Evolutionary conservation across 164 flowering plant species (phyloP).

Genomic region (Magnolia sinica): DNA sequence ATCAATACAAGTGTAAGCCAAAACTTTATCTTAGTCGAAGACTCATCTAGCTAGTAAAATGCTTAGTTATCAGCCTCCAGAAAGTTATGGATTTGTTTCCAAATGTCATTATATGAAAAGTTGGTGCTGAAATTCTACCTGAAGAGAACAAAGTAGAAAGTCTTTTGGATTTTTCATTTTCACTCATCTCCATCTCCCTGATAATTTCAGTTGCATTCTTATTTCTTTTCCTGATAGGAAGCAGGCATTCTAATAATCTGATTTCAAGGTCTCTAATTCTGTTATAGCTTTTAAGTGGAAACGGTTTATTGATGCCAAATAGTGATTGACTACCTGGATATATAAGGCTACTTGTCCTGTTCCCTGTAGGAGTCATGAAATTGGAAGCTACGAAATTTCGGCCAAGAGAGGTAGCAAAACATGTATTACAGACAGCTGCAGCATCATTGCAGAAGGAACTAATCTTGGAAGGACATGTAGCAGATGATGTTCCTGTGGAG

Average conservation of each 20-base stretch:
- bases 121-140: too few relatives aligned
- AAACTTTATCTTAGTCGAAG: neutral
- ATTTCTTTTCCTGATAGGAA: neutral
- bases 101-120: too few relatives aligned
- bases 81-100: neutral
- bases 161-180: neutral
- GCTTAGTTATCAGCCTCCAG: neutral
- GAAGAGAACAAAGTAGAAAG: too few relatives aligned
- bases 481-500: slow-evolving; percentile 90
- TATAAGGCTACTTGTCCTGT: neutral
- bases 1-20: neutral
- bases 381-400: slow-evolving; percentile 92
- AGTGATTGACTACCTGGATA: neutral
- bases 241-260: neutral
- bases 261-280: neutral
- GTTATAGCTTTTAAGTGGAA: neutral
- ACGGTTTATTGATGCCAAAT: neutral
- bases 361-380: slow-evolving; percentile 77
- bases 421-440: slow-evolving; percentile 96
- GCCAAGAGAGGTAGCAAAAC: slow-evolving; percentile 93
- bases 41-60: neutral
- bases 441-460: slow-evolving; percentile 78
- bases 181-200: neutral
- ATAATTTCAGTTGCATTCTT: neutral
- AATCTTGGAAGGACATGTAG: slow-evolving; percentile 76